Evolutionary conservation across 2,329 filamentous ascomycete species (phyloP).

Genomic region (Chrysoporthe cubensis): DNA sequence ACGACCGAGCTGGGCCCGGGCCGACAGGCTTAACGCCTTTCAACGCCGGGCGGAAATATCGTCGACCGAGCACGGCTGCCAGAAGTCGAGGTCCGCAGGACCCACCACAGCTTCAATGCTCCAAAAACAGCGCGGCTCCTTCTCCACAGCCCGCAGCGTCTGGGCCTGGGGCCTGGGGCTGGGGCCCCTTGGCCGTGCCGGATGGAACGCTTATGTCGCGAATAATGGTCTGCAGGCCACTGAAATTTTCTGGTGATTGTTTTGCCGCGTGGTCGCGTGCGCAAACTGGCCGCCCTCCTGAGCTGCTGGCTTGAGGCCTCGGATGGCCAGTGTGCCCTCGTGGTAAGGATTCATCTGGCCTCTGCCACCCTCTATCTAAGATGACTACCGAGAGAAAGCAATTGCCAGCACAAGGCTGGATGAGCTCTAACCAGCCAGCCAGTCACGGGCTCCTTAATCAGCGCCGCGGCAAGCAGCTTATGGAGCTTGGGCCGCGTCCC

Average conservation of each 20-base stretch:
- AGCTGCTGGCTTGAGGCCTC: no score
- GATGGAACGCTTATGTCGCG: slow-evolving; percentile 10
- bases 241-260: slow-evolving; percentile 22
- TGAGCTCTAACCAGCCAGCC: slow-evolving; percentile 10
- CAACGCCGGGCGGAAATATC: slow-evolving; percentile 29
- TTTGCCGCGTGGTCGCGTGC: slow-evolving; percentile 23
- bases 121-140: slow-evolving; percentile 26
- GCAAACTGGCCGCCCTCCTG: background rate
- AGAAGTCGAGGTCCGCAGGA: slow-evolving; percentile 5
- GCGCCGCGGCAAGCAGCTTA: slow-evolving; percentile 11
- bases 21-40: slow-evolving; percentile 31
- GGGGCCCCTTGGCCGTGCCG: background rate
- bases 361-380: no score
- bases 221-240: slow-evolving; percentile 24
- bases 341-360: background rate
- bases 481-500: slow-evolving; percentile 17
- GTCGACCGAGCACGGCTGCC: slow-evolving; percentile 27
- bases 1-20: slow-evolving; percentile 25
- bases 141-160: slow-evolving; percentile 6
- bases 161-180: slow-evolving; percentile 2
- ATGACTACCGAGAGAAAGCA: background rate
- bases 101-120: slow-evolving; percentile 25
- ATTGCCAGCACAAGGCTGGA: slow-evolving; percentile 16
- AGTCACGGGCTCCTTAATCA: slow-evolving; percentile 24
- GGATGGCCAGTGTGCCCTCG: background rate